phyloP scores from a whole-genome alignment of 768 basidiomycete species.

The Galerina marginata region DNA sequence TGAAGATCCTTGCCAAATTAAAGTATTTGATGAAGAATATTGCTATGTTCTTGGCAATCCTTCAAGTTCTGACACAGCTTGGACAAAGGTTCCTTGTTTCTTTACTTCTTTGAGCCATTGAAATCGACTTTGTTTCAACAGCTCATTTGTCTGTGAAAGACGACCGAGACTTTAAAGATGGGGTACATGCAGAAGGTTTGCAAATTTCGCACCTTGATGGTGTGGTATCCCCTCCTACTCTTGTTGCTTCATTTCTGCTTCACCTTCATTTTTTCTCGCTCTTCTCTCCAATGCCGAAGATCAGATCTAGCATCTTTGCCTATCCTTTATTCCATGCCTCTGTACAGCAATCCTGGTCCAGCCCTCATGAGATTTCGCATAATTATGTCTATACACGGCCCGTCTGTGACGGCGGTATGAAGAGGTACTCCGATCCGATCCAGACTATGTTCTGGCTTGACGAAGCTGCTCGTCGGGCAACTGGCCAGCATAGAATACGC shows the following conservation, averaged over 20 bases:
- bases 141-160: neutral
- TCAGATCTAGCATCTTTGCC: neutral
- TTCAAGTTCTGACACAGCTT: neutral
- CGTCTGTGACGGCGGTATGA: neutral
- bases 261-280: too few species aligned
- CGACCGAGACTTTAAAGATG: too few species aligned
- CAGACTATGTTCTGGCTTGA: neutral
- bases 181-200: too few species aligned
- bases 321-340: conserved; percentile 11
- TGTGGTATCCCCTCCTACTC: too few species aligned
- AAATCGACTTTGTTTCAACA: neutral
- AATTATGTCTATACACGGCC: neutral
- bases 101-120: neutral
- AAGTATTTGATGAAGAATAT: neutral
- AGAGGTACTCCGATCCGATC: neutral
- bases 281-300: too few species aligned
- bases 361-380: too few species aligned
- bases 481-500: neutral
- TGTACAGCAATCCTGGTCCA: neutral
- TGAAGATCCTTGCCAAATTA: too few species aligned
- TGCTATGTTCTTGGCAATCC: neutral
- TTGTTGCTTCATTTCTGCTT: too few species aligned
- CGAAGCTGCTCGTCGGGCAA: conserved; percentile 1
- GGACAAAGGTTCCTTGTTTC: too few species aligned
- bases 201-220: too few species aligned